Evolutionary conservation across 2,329 filamentous ascomycete genomes (phyloP), one percentile per base, ranked within the genome.

Genomic region (Coleophoma cylindrospora): DNA sequence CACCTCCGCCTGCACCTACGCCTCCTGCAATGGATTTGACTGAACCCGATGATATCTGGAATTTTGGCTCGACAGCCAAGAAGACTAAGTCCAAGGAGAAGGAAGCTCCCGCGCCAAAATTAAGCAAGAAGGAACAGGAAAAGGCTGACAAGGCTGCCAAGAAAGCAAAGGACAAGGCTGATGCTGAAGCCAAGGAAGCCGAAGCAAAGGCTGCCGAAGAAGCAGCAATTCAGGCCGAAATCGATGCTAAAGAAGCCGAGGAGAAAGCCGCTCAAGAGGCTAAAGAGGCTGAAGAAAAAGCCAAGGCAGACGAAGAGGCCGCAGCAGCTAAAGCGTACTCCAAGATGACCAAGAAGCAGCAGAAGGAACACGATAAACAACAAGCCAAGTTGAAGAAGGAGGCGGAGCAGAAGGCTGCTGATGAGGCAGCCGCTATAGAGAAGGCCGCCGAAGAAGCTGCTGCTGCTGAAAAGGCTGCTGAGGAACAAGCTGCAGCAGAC

Each of bases 91-190:
- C 68, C 38, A 74, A 73, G 56, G 66, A 70, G 37, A 68, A 70
- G 34, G 71, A 70, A 56, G 63, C 45, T 22, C 53, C 55, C 11
- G 57, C 61, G 6, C 40, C 55, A 12, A 54, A 53, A 60, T 64
- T 77, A 40, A 72, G 62, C 61, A 74, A 75, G 57, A 77, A 74
- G 52, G 76, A 79, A 57, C 69, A 73, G 15, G 73, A 74, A 57
- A 75, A 75, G 58, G 73, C 76, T 4, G 58, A 58, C 12, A 76
- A 73, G 58, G 60, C 76, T 41, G 73, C 66, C 57, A 72, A 74
- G 56, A 77, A 73, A 52, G 76, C 78, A 54, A 68, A 71, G 12
- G 73, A 74, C 57, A 77, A 74, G 61, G 72, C 76, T 27, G 74
- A 77, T 17, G 61, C 62, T 9, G 67, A 49, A 58, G 61, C 59